Percentiles rank a stretch among this genome's conserved stretches.
Evolutionary conservation across 768 basidiomycete species (phyloP).

Genomic region (Lenzites betulinus): DNA sequence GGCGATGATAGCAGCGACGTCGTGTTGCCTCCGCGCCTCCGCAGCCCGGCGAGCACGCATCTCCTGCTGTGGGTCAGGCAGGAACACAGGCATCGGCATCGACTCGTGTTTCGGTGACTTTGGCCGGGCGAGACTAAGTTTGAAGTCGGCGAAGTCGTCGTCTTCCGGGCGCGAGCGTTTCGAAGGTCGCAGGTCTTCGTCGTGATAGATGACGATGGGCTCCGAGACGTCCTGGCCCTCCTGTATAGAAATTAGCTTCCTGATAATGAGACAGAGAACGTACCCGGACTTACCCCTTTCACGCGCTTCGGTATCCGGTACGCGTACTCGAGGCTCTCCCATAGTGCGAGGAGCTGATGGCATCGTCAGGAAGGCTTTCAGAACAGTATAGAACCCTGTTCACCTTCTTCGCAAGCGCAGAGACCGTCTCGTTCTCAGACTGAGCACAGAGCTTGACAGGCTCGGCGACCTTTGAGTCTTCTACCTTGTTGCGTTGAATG

Average conservation of each 20-base stretch:
- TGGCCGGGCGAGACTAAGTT: neutral
- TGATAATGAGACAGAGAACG: neutral
- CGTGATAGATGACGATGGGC: constrained; percentile 6
- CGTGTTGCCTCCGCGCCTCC: constrained; percentile 25
- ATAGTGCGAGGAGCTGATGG: constrained; percentile 71
- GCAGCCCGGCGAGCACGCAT: constrained; percentile 12
- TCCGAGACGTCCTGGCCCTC: constrained; percentile 25
- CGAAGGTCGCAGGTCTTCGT: constrained; percentile 16
- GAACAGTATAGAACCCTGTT: constrained; percentile 9
- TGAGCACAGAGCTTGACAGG: constrained; percentile 58
- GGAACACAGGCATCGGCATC: neutral
- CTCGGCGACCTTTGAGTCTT: constrained; percentile 66
- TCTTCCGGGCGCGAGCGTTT: constrained; percentile 23
- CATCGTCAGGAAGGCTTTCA: neutral
- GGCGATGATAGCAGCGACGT: constrained; percentile 45
- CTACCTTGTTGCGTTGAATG: constrained; percentile 86
- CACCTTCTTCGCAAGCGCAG: constrained; percentile 65
- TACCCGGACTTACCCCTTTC: constrained; percentile 38
- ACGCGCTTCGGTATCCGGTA: constrained; percentile 86
- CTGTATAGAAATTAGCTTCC: constrained; percentile 21
- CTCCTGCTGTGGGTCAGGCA: constrained; percentile 1
- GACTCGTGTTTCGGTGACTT: neutral
- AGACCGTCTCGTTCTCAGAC: constrained; percentile 58
- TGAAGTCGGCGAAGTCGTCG: constrained; percentile 22
- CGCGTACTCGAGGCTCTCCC: constrained; percentile 74